Conservation (phyloP, 805 yeast genomes). For the Spathaspora arborariae region DNA sequence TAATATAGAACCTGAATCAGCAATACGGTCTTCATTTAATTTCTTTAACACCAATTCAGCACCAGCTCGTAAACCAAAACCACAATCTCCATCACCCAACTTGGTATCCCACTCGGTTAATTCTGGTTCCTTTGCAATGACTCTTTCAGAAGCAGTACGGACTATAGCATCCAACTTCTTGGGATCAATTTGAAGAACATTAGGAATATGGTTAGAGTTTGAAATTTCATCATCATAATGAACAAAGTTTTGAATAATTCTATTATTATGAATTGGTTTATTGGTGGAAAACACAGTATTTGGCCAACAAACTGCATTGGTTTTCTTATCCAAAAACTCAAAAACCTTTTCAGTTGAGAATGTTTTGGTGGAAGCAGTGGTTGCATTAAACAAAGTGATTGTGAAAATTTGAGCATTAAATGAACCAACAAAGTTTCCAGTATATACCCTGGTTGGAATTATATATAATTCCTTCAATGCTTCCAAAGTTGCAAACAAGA, state of each 20-base stretch:
- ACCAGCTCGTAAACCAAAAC: constrained; percentile 33
- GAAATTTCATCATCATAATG: constrained; percentile 17
- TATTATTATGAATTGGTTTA: constrained; percentile 15
- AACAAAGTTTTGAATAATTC: constrained; percentile 23
- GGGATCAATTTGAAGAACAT: constrained; percentile 14
- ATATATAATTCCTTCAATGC: constrained; percentile 22
- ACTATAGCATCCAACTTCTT: constrained; percentile 14
- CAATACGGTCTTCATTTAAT: constrained; percentile 17
- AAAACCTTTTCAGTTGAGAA: constrained; percentile 19
- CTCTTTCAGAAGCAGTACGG: constrained; percentile 22
- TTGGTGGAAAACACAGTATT: constrained; percentile 11
- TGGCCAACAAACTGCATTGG: constrained; percentile 30
- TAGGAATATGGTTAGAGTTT: constrained; percentile 8
- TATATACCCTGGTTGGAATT: constrained; percentile 24
- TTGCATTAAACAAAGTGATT: constrained; percentile 30
- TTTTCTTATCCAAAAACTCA: constrained; percentile 26
- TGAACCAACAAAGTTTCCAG: constrained; percentile 31
- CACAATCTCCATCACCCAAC: constrained; percentile 45
- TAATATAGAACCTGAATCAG: constrained; percentile 21
- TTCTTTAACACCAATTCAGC: constrained; percentile 23
- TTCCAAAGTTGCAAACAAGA: constrained; percentile 19
- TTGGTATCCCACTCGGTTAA: constrained; percentile 39
- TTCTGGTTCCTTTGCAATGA: constrained; percentile 30
- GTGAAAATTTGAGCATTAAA: constrained; percentile 37
- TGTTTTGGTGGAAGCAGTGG: constrained; percentile 20